These are phyloP conservation scores for Cadophora gregata DNA, from an alignment of 2,329 filamentous ascomycete genomes.

Conservation along the genomic window DNA sequence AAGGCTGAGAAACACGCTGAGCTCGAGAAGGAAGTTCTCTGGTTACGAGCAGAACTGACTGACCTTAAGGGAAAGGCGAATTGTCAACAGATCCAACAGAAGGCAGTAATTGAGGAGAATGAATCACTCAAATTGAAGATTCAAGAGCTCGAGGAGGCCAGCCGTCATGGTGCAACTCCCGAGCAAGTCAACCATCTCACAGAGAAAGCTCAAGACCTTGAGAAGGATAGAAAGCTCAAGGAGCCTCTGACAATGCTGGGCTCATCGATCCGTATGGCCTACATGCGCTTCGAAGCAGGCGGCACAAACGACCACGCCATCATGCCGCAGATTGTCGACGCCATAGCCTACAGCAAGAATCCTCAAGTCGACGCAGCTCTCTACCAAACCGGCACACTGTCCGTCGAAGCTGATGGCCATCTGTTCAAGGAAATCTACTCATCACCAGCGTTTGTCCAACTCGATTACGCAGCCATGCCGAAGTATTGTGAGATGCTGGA, in stretches of 20 bases:
- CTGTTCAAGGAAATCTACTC: neutral
- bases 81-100: neutral
- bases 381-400: neutral
- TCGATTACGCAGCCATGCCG: neutral
- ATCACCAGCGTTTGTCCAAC: neutral
- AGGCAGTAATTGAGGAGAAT: neutral
- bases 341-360: neutral
- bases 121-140: neutral
- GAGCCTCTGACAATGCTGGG: neutral
- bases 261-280: neutral
- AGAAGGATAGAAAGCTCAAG: neutral
- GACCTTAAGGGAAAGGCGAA: neutral
- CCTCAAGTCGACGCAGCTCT: neutral
- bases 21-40: neutral
- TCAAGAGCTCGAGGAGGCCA: neutral
- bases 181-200: neutral
- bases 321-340: neutral
- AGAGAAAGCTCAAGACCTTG: neutral
- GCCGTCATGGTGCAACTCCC: neutral
- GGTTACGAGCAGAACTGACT: neutral
- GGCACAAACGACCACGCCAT: neutral
- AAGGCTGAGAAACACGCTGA: neutral
- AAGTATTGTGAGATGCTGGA: slow-evolving; percentile 6
- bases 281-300: neutral
- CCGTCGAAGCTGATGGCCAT: neutral